Base-by-base conservation (phyloP, 1,139 yeast genomes). In the Pichia sp. region DNA sequence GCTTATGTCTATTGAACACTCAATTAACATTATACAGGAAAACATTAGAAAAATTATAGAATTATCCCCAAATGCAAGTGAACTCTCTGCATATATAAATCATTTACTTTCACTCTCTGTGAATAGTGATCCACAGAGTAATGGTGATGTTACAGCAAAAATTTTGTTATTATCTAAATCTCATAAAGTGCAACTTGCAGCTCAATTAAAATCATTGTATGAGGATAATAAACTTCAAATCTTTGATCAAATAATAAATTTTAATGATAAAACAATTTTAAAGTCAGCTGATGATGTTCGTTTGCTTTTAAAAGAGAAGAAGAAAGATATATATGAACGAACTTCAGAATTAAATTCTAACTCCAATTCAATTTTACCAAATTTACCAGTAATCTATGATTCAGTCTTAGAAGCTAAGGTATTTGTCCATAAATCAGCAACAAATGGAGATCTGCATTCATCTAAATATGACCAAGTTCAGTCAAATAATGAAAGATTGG, bases 401-500 rank as follows among this genome's bases (percentile, higher is more conserved):
- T 74, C 75, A 1, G 70, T 69, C 5, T 72, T 90, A 25, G 69
- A 71, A 50, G 78, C 80, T 10, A 74, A 86, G 44, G 96, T 89
- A 0, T 92, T 89, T 58, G 78, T 83, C 25, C 97, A 92, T 62
- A 81, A 80, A 53, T 89, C 97, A 0, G 70, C 78, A 6, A 75
- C 82, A 27, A 78, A 79, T 50, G 77, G 76, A 51, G 76, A 79
- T 52, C 64, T 76, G 8, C 78, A 78, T 55, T 63, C 83, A 42
- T 68, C 76, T 10, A 76, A 73, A 42, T 64, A 69, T 2, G 92
- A 84, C 51, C 69, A 77, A 46, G 68, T 83, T 26, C 69, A 73
- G 40, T 67, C 80, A 3, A 92, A 89, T 58, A 89, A 92, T 62
- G 98, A 94, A 68, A 73, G 98, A 43, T 70, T 92, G 34, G 99